phyloP scores from a whole-genome alignment of 2,329 filamentous ascomycete genomes.

The Penicillium sp. region DNA sequence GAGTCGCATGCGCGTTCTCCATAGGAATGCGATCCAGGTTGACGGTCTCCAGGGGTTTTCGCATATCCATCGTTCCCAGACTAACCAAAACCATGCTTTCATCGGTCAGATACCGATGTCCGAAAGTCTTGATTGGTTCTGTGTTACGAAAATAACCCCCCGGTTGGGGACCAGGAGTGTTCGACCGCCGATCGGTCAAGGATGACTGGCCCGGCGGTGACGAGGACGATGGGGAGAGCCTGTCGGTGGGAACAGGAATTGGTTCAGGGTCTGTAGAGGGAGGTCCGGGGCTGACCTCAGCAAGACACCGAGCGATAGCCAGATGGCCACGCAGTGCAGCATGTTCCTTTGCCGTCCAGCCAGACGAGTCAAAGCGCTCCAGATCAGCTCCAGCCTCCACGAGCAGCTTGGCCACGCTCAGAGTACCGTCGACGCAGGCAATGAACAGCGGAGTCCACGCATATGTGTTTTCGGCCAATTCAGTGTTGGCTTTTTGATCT shows the following conservation, averaged over 20 bases:
- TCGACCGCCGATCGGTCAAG: conserved; percentile 48
- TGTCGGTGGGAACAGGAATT: conserved; percentile 32
- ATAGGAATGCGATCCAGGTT: conserved; percentile 86
- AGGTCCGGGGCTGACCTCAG: conserved; percentile 54
- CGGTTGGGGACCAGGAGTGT: conserved; percentile 28
- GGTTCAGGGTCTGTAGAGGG: conserved; percentile 38
- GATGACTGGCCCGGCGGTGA: conserved; percentile 43
- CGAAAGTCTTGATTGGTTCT: conserved; percentile 91
- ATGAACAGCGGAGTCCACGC: conserved; percentile 96
- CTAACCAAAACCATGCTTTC: conserved; percentile 90
- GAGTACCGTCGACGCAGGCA: conserved; percentile 83
- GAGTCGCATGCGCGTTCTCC: conserved; percentile 83
- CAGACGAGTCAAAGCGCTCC: conserved; percentile 76
- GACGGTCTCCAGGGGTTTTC: conserved; percentile 78
- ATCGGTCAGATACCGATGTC: conserved; percentile 88
- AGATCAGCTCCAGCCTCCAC: conserved; percentile 77
- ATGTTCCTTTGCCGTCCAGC: conserved; percentile 93
- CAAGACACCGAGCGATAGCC: conserved; percentile 71
- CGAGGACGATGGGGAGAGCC: conserved; percentile 33
- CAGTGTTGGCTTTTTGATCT: conserved; percentile 72
- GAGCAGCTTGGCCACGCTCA: conserved; percentile 73
- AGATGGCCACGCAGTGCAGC: conserved; percentile 88
- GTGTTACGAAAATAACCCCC: conserved; percentile 49
- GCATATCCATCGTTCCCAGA: conserved; percentile 90
- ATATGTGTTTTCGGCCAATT: conserved; percentile 79